Evolutionary conservation across 768 basidiomycete genomes (phyloP).

Genomic region (Kwoniella bestiolae): DNA sequence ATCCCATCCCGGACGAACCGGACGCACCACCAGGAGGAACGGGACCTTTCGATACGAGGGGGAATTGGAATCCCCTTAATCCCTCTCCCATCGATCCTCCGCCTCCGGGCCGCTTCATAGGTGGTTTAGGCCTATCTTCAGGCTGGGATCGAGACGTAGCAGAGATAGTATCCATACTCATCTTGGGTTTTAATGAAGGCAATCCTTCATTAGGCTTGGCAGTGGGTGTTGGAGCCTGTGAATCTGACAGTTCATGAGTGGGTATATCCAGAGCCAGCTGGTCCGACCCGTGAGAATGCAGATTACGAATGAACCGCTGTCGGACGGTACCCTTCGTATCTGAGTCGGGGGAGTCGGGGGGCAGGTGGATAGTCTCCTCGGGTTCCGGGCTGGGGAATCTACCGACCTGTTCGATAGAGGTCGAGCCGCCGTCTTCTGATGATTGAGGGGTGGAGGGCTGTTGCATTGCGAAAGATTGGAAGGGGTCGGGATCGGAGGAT

Average conservation of each 20-base stretch:
- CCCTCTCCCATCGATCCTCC: conserved; percentile 46
- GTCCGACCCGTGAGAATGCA: neutral
- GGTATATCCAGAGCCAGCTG: conserved; percentile 1
- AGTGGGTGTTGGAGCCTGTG: conserved; percentile 17
- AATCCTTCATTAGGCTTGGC: conserved; percentile 11
- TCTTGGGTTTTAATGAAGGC: conserved; percentile 24
- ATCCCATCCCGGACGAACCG: neutral
- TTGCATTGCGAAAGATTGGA: conserved; percentile 48
- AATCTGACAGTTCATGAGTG: neutral
- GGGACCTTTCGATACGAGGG: conserved; percentile 32
- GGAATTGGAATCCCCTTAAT: conserved; percentile 51
- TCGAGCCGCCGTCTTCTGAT: conserved; percentile 33
- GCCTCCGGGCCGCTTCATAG: conserved; percentile 30
- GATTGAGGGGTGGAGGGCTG: conserved; percentile 43
- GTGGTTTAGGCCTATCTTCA: conserved; percentile 24
- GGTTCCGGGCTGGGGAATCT: conserved; percentile 33
- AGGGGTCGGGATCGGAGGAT: conserved; percentile 42
- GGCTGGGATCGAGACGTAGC: conserved; percentile 37
- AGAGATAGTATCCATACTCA: conserved; percentile 37
- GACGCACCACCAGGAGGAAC: conserved; percentile 11
- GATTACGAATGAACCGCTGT: neutral
- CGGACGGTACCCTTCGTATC: neutral
- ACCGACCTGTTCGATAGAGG: conserved; percentile 30
- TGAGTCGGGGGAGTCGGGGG: conserved; percentile 6
- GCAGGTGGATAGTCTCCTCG: conserved; percentile 23